Percentiles rank a stretch among this genome's conserved stretches.
phyloP scores from a whole-genome alignment of 2,329 filamentous ascomycete species.

The Colletotrichum gloeosporioides region DNA sequence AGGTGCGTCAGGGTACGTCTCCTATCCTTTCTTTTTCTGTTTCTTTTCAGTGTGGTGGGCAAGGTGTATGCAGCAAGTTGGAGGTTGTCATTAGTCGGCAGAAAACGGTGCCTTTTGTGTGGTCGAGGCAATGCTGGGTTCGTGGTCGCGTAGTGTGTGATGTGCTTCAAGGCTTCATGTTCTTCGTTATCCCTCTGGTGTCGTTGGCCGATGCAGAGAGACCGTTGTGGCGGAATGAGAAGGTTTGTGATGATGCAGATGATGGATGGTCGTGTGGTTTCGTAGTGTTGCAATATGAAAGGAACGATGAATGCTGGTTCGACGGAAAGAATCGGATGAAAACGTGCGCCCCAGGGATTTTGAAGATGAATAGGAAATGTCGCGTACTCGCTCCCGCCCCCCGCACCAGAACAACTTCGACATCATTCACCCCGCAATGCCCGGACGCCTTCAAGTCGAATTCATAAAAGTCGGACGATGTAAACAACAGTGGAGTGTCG shows the following conservation, averaged over 20 bases:
- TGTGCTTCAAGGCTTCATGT: slow-evolving; percentile 15
- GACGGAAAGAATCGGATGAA: slow-evolving; percentile 9
- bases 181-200: slow-evolving; percentile 15
- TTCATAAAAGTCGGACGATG: slow-evolving; percentile 3
- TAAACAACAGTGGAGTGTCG: neutral
- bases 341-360: neutral
- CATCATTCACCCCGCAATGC: neutral
- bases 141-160: slow-evolving; percentile 1
- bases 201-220: neutral
- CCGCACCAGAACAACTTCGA: neutral
- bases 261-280: slow-evolving; percentile 15
- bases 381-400: slow-evolving; percentile 6
- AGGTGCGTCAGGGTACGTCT: slow-evolving; percentile 15
- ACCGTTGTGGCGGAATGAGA: slow-evolving; percentile 3
- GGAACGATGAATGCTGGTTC: slow-evolving; percentile 9
- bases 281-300: slow-evolving; percentile 17
- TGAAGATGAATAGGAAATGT: slow-evolving; percentile 8
- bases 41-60: neutral
- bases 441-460: slow-evolving; percentile 11
- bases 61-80: neutral
- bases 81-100: neutral
- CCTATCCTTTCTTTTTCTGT: neutral
- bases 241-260: slow-evolving; percentile 13
- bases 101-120: neutral
- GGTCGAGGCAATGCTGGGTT: neutral